Evolutionary conservation across 345 rosid species (phyloP).

Genomic region (Eucalyptus marginata): DNA sequence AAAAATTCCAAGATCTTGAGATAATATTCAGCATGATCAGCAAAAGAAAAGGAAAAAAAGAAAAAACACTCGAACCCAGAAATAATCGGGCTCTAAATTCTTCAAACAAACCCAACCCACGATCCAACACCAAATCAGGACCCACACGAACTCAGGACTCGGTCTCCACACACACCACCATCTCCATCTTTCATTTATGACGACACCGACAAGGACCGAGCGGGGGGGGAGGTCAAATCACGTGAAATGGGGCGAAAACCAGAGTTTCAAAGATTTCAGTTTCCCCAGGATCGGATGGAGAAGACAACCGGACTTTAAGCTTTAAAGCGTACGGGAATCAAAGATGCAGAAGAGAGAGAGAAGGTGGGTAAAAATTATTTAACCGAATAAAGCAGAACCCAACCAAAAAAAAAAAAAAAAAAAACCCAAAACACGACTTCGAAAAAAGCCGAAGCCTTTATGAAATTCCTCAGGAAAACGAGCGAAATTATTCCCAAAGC

Average conservation of each 20-base stretch:
- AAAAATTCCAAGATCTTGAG: constrained; percentile 48
- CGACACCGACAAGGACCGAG: neutral
- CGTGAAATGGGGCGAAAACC: constrained; percentile 5
- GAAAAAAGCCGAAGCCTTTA: neutral
- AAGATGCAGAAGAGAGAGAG: neutral
- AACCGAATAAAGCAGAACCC: neutral
- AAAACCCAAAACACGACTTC: neutral
- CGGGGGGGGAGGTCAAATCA: neutral
- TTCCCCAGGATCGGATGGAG: neutral
- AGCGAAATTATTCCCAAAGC: neutral
- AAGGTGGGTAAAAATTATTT: constrained; percentile 1
- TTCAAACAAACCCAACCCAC: neutral
- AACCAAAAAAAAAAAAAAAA: neutral
- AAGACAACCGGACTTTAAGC: constrained; percentile 11
- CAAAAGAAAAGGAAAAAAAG: neutral
- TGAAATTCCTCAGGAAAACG: neutral
- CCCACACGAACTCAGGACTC: constrained; percentile 1
- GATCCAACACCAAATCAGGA: neutral
- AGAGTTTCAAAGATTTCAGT: neutral
- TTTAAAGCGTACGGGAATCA: constrained; percentile 15
- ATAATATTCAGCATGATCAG: neutral
- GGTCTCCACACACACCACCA: constrained; percentile 20
- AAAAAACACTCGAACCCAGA: neutral
- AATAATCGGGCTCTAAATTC: constrained; percentile 10
- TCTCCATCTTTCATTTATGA: neutral